Conservation (phyloP, 441 rosid species). For the Brassica balearica region DNA sequence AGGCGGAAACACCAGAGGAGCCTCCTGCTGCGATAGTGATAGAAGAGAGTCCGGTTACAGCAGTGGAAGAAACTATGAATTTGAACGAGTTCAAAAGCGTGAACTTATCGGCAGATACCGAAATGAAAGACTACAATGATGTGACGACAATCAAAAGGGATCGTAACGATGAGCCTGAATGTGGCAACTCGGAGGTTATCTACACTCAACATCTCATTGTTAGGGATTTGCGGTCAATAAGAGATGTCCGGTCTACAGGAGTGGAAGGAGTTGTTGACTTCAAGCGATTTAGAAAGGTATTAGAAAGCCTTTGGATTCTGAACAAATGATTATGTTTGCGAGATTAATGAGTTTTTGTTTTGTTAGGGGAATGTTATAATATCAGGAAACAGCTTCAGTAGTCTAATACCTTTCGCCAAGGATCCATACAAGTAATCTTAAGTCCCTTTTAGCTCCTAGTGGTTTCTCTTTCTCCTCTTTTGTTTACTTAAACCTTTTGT, state of each 20-base stretch:
- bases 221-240: conserved; percentile 48
- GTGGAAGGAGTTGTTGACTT: conserved; percentile 58
- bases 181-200: conserved; percentile 67
- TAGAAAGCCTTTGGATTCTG: conserved; percentile 17
- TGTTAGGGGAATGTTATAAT: conserved; percentile 56
- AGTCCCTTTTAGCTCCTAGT: conserved; percentile 27
- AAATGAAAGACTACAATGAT: conserved; percentile 30
- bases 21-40: conserved; percentile 36
- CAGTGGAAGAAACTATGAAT: conserved; percentile 34
- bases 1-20: conserved; percentile 47
- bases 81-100: conserved; percentile 39
- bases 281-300: conserved; percentile 91
- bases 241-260: conserved; percentile 38
- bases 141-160: conserved; percentile 45
- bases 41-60: conserved; percentile 44
- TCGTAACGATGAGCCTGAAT: conserved; percentile 57
- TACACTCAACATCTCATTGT: conserved; percentile 72
- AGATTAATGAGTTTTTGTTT: conserved; percentile 22
- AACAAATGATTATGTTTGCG: not conserved
- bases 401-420: conserved; percentile 86
- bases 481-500: conserved; percentile 6
- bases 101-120: conserved; percentile 35
- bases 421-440: conserved; percentile 75
- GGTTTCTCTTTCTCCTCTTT: conserved; percentile 9
- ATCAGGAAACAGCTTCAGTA: conserved; percentile 91